Base-by-base conservation (phyloP, 2,329 filamentous ascomycete species). In the Trichoderma sp. region DNA sequence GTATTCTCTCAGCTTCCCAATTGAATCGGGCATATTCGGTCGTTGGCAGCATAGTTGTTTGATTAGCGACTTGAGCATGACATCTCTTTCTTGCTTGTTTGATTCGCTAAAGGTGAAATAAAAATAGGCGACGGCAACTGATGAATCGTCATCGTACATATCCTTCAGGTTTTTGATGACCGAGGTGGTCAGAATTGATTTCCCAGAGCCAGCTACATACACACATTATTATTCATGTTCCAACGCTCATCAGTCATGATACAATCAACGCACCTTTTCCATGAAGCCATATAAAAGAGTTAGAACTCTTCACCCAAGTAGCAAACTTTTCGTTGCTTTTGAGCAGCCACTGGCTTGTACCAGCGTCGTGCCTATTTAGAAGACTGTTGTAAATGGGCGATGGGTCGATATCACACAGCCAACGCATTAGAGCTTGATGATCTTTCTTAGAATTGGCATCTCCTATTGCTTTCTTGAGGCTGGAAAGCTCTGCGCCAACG, bases 271-370 rank as follows among this genome's bases (percentile, higher is more conserved):
- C n/a, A 69, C 69, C 69, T 65, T 65, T 69, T 6, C 69, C 69
- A 60, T 69, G 65, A 7, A 69, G 69, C 69, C 69, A 70, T 21
- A 70, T 37, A 52, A 70, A 37, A 8, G 69, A 69, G 2, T 21
- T 24, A 5, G 43, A 55, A 13, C 4, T n/a, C 31, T 35, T 40
- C 16, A 64, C 57, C 69, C 69, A 70, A 11, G 58, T 24, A 8
- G 37, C 19, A 5, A 69, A 65, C 14, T 21, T 19, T 29, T 40
- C 63, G 3, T 61, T 35, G 4, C 37, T 57, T 4, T 7, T 43
- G 6, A 61, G 16, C 14, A 64, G 21, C 63, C 63, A 66, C 5
- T 66, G 53, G 33, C 63, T 49, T 2, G 63, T 66, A 14, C 63
- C 63, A 49, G 33, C 29, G 5, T 66, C 53, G 33, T 66, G 63